Conservation (phyloP, 2,329 filamentous ascomycete genomes). For the Colletotrichum sp. region DNA sequence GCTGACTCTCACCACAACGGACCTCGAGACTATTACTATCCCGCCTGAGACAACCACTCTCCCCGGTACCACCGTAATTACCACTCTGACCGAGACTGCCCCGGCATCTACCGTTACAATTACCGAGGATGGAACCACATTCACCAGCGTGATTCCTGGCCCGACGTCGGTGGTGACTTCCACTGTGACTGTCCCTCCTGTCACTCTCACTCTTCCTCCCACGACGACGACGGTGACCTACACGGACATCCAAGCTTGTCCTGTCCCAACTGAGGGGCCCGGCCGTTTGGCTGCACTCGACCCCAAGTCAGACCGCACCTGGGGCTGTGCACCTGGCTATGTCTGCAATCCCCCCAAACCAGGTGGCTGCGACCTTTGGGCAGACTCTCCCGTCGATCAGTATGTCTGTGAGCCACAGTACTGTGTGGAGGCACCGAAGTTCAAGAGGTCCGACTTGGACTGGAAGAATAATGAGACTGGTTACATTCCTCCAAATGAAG, state of each 20-base stretch:
- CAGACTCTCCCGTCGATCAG: slow-evolving; percentile 45
- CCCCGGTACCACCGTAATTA: slow-evolving; percentile 32
- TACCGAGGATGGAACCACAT: slow-evolving; percentile 30
- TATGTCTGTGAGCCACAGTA: slow-evolving; percentile 50
- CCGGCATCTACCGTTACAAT: slow-evolving; percentile 33
- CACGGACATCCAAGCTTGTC: slow-evolving; percentile 40
- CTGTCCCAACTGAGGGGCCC: too few species aligned
- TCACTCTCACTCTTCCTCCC: slow-evolving; percentile 31
- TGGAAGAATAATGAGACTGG: slow-evolving; percentile 51
- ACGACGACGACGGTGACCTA: slow-evolving; percentile 31
- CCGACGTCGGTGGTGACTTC: slow-evolving; percentile 23
- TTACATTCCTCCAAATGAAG: slow-evolving; percentile 56
- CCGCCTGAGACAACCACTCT: slow-evolving; percentile 25
- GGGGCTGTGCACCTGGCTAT: slow-evolving; percentile 57
- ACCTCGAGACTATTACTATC: slow-evolving; percentile 13
- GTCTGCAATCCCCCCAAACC: slow-evolving; percentile 59
- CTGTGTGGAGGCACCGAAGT: slow-evolving; percentile 47
- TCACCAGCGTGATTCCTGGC: slow-evolving; percentile 29
- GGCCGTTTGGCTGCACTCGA: too few species aligned
- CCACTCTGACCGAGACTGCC: slow-evolving; percentile 32
- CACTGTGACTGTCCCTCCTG: slow-evolving; percentile 26
- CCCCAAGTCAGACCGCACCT: slow-evolving; percentile 52
- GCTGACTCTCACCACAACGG: slow-evolving; percentile 4
- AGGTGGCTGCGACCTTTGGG: slow-evolving; percentile 54
- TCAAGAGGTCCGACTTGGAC: slow-evolving; percentile 41